Evolutionary conservation across 352 stramenopile genomes (phyloP), one percentile per base, ranked within the genome.

Genomic region (Pilasporangium apinafurcum): DNA sequence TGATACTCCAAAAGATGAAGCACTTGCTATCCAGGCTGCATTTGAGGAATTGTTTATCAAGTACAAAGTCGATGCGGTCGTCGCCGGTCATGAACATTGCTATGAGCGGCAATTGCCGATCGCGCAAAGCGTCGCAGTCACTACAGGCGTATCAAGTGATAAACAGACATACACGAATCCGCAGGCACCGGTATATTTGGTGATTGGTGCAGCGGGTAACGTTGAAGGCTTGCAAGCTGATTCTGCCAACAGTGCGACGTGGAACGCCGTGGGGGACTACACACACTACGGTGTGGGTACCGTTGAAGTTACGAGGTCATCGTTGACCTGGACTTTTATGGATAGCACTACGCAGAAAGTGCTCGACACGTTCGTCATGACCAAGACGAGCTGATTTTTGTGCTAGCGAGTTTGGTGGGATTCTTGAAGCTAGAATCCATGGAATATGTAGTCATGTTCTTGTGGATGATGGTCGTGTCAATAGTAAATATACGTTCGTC

Each of bases 1-100:
- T 8, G 50, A 55, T 1, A n/a, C n/a, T n/a, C 56, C 56, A 1
- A 65, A 16, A 1, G 36, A 41, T 13, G 28, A 73, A 8, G 48
- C 52, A 1, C 38, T 39, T 8, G 3, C 25, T 10, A 46, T 95
- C 32, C 74, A 92, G 30, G 37, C 34, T 10, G 75, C 80, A 1
- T 89, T 96, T 31, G 86, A 96, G 45, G 63, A 59, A 17, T 61
- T 96, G 9, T 74, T 96, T 20, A 55, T 92, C 39, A 84, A 88
- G 55, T 92, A 90, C 73, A 61, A 73, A 17, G 85, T 96, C 8
- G 83, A 96, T 33, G 51, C 95, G 3, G 87, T 94, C 18, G 42
- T 96, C 18, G 59, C 73, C 1, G 86, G 86, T 7, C 87, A 96
- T 52, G 54, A 89, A 20, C 87, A 96, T 55, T 78, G 68, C 28